Percentiles rank a stretch among this genome's conserved stretches.
These are phyloP conservation scores for Phytophthora citrophthora DNA, from an alignment of 352 stramenopile species.

Conservation along the genomic window DNA sequence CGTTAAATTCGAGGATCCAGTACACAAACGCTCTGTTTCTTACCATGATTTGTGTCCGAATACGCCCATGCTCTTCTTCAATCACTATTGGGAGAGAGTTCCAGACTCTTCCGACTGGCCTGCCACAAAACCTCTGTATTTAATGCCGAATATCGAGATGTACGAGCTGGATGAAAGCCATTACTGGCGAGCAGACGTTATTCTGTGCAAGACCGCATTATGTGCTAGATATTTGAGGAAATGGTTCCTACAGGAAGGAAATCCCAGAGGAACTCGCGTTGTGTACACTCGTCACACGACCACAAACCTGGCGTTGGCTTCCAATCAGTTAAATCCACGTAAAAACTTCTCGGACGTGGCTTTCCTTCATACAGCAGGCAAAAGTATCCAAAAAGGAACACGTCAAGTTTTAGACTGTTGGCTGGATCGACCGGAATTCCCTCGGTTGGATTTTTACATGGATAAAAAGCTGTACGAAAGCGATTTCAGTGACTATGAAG, in stretches of 20 bases:
- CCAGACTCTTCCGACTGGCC: slow-evolving; percentile 35
- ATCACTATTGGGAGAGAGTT: slow-evolving; percentile 61
- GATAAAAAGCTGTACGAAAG: slow-evolving; percentile 39
- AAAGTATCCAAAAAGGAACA: slow-evolving; percentile 56
- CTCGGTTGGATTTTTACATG: slow-evolving; percentile 47
- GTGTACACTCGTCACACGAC: slow-evolving; percentile 70
- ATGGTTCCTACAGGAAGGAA: slow-evolving; percentile 68
- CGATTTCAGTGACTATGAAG: slow-evolving; percentile 14
- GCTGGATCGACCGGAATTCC: slow-evolving; percentile 40
- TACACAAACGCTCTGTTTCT: slow-evolving; percentile 25
- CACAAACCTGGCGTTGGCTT: slow-evolving; percentile 54
- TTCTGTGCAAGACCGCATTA: slow-evolving; percentile 57
- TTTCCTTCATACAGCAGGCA: slow-evolving; percentile 52
- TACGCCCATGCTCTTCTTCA: slow-evolving; percentile 60
- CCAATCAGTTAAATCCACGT: background rate
- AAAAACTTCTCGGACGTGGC: slow-evolving; percentile 49
- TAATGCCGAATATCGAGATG: slow-evolving; percentile 71
- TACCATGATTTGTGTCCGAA: slow-evolving; percentile 64
- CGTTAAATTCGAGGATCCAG: slow-evolving; percentile 23
- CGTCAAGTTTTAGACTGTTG: slow-evolving; percentile 52
- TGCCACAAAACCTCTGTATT: slow-evolving; percentile 45
- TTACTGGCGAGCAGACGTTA: slow-evolving; percentile 47
- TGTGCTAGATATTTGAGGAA: slow-evolving; percentile 47
- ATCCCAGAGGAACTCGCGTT: slow-evolving; percentile 52
- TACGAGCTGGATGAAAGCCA: slow-evolving; percentile 45